Evolutionary conservation across 306 rosid genomes (phyloP).

Genomic region (cucumber (Cucumis sativus)): DNA sequence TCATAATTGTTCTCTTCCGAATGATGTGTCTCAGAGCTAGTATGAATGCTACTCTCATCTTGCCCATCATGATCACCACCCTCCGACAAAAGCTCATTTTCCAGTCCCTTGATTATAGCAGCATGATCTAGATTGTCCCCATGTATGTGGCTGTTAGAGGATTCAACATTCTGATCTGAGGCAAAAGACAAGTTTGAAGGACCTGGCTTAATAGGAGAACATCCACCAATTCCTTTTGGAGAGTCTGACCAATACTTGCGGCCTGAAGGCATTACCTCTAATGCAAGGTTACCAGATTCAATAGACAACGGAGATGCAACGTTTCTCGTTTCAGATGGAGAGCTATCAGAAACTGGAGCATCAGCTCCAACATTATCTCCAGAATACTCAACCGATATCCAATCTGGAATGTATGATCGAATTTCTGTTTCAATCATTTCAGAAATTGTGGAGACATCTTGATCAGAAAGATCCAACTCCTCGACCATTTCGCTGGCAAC

Average conservation of each 20-base stretch:
- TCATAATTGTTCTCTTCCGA: slow-evolving; percentile 1
- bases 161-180: slow-evolving; percentile 14
- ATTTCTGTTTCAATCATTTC: slow-evolving; percentile 72
- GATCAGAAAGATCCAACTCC: slow-evolving; percentile 84
- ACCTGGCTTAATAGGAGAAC: slow-evolving; percentile 34
- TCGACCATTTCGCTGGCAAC: slow-evolving; percentile 99
- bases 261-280: slow-evolving; percentile 81
- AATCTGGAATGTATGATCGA: slow-evolving; percentile 47
- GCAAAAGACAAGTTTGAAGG: slow-evolving; percentile 32
- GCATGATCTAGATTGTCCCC: slow-evolving; percentile 11
- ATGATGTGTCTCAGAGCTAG: neutral
- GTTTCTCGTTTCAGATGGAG: slow-evolving; percentile 25
- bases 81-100: neutral
- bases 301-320: slow-evolving; percentile 24
- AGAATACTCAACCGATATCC: slow-evolving; percentile 31
- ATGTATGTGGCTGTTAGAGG: slow-evolving; percentile 3
- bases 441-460: slow-evolving; percentile 81
- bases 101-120: slow-evolving; percentile 11
- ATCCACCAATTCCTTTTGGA: slow-evolving; percentile 45
- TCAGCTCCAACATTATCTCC: slow-evolving; percentile 19
- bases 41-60: neutral
- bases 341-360: slow-evolving; percentile 15
- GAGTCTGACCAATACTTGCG: slow-evolving; percentile 90
- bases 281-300: slow-evolving; percentile 37
- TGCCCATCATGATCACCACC: neutral